Conservation (phyloP, 2,329 filamentous ascomycete species). For the Talaromyces sp. region DNA sequence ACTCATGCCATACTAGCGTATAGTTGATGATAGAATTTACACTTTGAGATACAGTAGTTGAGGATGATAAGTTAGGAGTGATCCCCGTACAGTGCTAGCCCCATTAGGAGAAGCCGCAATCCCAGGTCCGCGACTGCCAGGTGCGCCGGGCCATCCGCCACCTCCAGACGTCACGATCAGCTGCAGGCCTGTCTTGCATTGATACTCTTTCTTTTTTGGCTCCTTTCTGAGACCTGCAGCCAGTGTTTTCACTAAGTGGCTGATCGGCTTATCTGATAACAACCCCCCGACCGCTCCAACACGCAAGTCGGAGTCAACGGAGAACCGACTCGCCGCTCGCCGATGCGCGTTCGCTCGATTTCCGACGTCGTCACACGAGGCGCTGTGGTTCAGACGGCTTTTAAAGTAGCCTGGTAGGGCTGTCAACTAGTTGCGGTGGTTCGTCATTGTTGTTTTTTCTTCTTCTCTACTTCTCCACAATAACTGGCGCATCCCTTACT, state of each 20-base stretch:
- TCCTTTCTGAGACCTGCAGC: not conserved
- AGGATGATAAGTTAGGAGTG: no score
- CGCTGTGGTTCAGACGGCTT: not conserved
- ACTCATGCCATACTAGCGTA: no score
- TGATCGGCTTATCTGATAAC: not conserved
- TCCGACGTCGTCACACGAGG: not conserved
- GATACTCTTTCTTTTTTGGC: not conserved
- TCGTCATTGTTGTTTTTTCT: not conserved
- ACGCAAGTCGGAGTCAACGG: slow-evolving; percentile 1
- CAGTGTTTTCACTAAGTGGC: no score
- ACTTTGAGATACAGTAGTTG: no score
- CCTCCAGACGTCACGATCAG: not conserved
- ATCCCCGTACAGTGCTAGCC: not conserved
- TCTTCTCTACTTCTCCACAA: not conserved
- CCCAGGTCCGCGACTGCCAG: no score
- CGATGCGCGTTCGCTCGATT: not conserved
- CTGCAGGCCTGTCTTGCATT: not conserved
- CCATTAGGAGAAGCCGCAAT: not conserved
- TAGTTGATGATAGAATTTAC: not conserved
- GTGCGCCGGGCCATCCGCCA: not conserved
- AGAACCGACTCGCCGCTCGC: slow-evolving; percentile 5
- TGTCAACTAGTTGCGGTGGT: not conserved
- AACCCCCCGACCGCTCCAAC: not conserved
- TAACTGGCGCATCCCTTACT: not conserved
- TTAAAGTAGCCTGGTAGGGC: not conserved